phyloP scores from a whole-genome alignment of 495 filamentous ascomycete genomes.

The Penicillium robsamsonii region DNA sequence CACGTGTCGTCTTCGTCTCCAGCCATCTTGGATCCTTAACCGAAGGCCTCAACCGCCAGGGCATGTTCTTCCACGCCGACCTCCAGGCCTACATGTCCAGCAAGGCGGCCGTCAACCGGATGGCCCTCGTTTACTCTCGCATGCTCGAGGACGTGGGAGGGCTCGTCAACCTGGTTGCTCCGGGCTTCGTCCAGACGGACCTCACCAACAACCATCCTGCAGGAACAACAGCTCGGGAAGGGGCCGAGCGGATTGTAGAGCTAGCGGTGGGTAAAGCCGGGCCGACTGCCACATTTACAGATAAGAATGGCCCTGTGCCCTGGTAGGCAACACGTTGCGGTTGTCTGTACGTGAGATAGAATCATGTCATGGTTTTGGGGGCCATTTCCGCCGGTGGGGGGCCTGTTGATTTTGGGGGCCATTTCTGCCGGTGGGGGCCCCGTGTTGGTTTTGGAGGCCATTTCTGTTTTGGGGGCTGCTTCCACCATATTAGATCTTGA shows the following conservation, averaged over 20 bases:
- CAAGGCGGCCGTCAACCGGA: neutral
- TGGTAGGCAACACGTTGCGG: no score
- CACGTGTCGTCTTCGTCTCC: neutral
- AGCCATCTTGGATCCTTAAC: neutral
- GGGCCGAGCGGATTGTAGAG: neutral
- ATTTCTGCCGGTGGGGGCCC: no score
- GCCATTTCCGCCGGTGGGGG: no score
- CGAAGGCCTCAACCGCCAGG: neutral
- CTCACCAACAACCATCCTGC: neutral
- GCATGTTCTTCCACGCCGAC: neutral
- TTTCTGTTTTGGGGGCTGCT: neutral
- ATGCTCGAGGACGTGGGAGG: neutral
- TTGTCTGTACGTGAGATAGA: neutral
- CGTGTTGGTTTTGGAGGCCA: no score
- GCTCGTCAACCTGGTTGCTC: neutral
- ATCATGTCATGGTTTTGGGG: no score
- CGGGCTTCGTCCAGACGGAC: neutral
- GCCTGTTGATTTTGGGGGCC: no score
- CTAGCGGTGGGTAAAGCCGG: neutral
- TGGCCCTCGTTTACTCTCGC: neutral
- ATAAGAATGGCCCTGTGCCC: neutral
- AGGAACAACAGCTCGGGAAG: neutral
- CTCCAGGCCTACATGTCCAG: neutral
- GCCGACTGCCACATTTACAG: neutral
- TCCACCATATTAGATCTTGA: no score